Conservation (phyloP, 2,329 filamentous ascomycete species). For the Graphiopsis chlorocephala region DNA sequence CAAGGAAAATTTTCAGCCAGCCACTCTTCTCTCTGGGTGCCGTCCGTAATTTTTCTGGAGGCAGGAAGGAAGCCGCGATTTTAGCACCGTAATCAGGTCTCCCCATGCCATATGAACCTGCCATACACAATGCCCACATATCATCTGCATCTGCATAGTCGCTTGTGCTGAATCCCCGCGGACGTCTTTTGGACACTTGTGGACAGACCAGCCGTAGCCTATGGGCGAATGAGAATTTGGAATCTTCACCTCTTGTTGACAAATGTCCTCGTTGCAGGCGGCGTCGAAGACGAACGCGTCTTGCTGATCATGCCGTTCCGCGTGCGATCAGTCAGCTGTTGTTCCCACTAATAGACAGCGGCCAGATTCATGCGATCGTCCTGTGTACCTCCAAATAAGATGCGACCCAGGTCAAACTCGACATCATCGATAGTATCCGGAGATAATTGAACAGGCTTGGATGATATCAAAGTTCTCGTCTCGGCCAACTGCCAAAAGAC, state of each 20-base stretch:
- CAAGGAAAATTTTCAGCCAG: background rate
- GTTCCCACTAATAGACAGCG: background rate
- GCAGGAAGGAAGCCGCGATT: background rate
- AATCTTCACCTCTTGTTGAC: accelerated
- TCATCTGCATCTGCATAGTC: background rate
- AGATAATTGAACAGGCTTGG: background rate
- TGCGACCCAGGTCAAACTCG: background rate
- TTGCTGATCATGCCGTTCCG: background rate
- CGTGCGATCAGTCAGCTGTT: background rate
- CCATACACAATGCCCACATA: background rate
- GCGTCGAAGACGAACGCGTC: background rate
- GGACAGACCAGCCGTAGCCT: background rate
- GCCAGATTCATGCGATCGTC: background rate
- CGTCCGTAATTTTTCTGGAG: background rate
- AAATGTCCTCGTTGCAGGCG: background rate
- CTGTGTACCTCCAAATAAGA: background rate
- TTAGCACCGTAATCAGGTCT: background rate
- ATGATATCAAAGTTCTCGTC: background rate
- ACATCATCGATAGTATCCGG: background rate
- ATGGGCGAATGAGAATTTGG: background rate
- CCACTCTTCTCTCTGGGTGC: background rate
- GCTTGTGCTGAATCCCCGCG: background rate
- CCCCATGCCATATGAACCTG: background rate
- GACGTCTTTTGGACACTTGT: background rate
- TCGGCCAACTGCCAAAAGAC: background rate